Percentiles rank a stretch among this genome's conserved stretches.
These are phyloP conservation scores for Avicennia marina DNA, from an alignment of 257 asterid species.

Conservation along the genomic window DNA sequence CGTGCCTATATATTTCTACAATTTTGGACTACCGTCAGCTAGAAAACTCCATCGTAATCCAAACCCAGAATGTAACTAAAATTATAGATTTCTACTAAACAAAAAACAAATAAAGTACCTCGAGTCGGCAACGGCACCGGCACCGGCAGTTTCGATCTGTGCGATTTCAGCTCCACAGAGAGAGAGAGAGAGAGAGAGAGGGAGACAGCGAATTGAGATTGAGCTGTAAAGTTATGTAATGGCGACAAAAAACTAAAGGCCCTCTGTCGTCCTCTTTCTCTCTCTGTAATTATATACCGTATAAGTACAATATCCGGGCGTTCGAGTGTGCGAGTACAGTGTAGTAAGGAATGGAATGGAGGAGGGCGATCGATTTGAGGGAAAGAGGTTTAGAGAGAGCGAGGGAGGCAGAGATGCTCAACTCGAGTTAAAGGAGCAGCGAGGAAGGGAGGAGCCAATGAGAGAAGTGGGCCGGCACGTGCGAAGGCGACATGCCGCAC, in stretches of 20 bases:
- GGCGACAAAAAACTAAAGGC: slow-evolving; percentile 40
- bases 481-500: slow-evolving; percentile 34
- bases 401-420: not conserved
- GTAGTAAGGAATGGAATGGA: slow-evolving; percentile 1
- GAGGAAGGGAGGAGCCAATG: slow-evolving; percentile 15
- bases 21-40: slow-evolving; percentile 1
- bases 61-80: slow-evolving; percentile 16
- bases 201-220: slow-evolving; percentile 26
- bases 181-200: slow-evolving; percentile 18
- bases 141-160: slow-evolving; percentile 44
- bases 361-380: slow-evolving; percentile 22
- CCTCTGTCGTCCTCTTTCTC: slow-evolving; percentile 21
- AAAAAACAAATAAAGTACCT: slow-evolving; percentile 26
- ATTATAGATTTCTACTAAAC: not conserved
- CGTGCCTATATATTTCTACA: not conserved
- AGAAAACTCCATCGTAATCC: not conserved
- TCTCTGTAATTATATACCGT: slow-evolving; percentile 30
- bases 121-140: slow-evolving; percentile 20
- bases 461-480: slow-evolving; percentile 32
- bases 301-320: not conserved
- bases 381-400: slow-evolving; percentile 22
- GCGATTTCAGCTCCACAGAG: slow-evolving; percentile 30
- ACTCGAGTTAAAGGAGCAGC: slow-evolving; percentile 23
- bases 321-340: slow-evolving; percentile 9
- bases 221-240: slow-evolving; percentile 55